These are phyloP conservation scores for Fusarium beomiforme DNA, from an alignment of 2,329 filamentous ascomycete genomes.

Conservation along the genomic window DNA sequence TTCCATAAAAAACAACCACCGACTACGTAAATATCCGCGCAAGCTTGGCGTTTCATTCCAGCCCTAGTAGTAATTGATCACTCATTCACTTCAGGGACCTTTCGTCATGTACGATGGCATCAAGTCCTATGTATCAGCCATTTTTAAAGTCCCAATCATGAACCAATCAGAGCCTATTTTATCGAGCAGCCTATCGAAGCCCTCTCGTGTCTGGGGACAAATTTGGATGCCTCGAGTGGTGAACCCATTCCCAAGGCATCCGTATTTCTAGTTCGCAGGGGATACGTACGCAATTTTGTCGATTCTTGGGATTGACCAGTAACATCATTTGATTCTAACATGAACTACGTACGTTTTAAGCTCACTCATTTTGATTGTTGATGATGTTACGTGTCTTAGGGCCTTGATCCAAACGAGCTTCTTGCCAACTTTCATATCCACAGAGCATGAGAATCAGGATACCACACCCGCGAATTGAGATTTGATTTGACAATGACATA, in stretches of 20 bases:
- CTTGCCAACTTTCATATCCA: slow-evolving; percentile 9
- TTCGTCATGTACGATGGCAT: slow-evolving; percentile 2
- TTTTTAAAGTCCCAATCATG: slow-evolving; percentile 6
- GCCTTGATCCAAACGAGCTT: slow-evolving; percentile 12
- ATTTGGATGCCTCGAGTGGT: slow-evolving; percentile 30
- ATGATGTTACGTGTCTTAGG: background rate
- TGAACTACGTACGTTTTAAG: background rate
- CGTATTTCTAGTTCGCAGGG: slow-evolving; percentile 36
- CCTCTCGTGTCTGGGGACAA: slow-evolving; percentile 19
- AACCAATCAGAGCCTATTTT: slow-evolving; percentile 40
- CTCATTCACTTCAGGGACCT: slow-evolving; percentile 2
- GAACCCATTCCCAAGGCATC: slow-evolving; percentile 44
- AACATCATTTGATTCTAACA: background rate
- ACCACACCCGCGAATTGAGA: background rate
- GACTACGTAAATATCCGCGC: slow-evolving; percentile 36
- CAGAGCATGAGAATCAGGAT: slow-evolving; percentile 18
- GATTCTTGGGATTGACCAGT: background rate
- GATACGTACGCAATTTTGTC: slow-evolving; percentile 37
- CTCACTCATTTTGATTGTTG: background rate
- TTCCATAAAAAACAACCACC: slow-evolving; percentile 10
- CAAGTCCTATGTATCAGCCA: slow-evolving; percentile 8
- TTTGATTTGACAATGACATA: slow-evolving; percentile 7
- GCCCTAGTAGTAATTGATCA: slow-evolving; percentile 18
- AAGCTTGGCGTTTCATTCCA: slow-evolving; percentile 33
- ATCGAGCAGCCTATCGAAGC: slow-evolving; percentile 44